phyloP scores from a whole-genome alignment of 495 filamentous ascomycete species.

The Cercophora sp. region DNA sequence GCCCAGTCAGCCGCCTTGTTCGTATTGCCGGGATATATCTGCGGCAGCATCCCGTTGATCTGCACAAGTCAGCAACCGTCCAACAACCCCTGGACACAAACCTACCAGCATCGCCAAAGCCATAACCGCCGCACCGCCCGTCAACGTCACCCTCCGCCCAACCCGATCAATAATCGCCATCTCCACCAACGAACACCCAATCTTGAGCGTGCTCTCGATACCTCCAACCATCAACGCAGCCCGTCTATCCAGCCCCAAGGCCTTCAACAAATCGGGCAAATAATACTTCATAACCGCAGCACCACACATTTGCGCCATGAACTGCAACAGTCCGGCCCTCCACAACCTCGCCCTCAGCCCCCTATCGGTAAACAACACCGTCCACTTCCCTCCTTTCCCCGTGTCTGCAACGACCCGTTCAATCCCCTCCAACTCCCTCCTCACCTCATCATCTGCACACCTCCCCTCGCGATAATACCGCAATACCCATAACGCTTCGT shows the following conservation, averaged over 20 bases:
- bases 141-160: slow-evolving; percentile 42
- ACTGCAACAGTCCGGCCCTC: slow-evolving; percentile 46
- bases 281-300: slow-evolving; percentile 55
- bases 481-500: slow-evolving; percentile 34
- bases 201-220: slow-evolving; percentile 50
- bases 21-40: slow-evolving; percentile 47
- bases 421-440: slow-evolving; percentile 36
- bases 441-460: slow-evolving; percentile 31
- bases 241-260: slow-evolving; percentile 41
- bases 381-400: slow-evolving; percentile 31
- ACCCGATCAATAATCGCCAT: slow-evolving; percentile 48
- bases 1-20: slow-evolving; percentile 47
- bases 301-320: slow-evolving; percentile 54
- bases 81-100: too few relatives aligned
- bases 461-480: slow-evolving; percentile 44
- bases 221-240: slow-evolving; percentile 45
- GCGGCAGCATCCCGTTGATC: slow-evolving; percentile 52
- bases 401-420: slow-evolving; percentile 31
- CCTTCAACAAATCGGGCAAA: slow-evolving; percentile 45
- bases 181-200: slow-evolving; percentile 46
- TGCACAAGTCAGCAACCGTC: slow-evolving; percentile 12
- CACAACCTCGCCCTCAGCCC: slow-evolving; percentile 40
- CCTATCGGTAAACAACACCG: slow-evolving; percentile 35
- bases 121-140: slow-evolving; percentile 43
- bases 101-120: slow-evolving; percentile 44